A percentile compares a stretch with the other conserved stretches of the same genome.
These are phyloP conservation scores for Ceratobasidium sp. DNA, from an alignment of 1,284 basidiomycete genomes.

Conservation along the genomic window DNA sequence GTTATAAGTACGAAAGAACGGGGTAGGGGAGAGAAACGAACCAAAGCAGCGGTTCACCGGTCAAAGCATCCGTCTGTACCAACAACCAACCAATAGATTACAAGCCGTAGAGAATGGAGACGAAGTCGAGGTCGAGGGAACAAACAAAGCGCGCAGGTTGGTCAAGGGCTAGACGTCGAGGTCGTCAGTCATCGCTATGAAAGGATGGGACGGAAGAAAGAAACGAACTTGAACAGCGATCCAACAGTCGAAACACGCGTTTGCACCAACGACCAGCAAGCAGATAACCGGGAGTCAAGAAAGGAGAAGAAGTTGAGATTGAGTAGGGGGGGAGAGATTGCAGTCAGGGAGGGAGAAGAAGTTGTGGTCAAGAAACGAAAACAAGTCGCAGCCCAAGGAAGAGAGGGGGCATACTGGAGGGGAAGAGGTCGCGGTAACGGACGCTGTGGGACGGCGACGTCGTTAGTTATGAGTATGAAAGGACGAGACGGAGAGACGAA, in stretches of 20 bases:
- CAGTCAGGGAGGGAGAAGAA: too few relatives aligned
- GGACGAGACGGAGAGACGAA: conserved; percentile 33
- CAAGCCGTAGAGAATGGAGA: background rate
- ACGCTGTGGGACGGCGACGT: conserved; percentile 43
- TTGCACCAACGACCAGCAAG: too few relatives aligned
- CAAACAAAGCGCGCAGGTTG: background rate
- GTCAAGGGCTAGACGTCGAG: background rate
- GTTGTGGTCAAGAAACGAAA: too few relatives aligned
- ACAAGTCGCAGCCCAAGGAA: too few relatives aligned
- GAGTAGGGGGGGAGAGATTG: too few relatives aligned
- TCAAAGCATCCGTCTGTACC: background rate
- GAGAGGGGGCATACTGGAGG: background rate
- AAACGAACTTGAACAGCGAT: background rate
- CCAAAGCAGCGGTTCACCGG: background rate
- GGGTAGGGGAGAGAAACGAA: background rate
- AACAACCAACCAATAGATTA: background rate
- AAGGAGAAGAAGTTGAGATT: too few relatives aligned
- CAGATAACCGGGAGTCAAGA: too few relatives aligned
- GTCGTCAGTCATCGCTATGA: background rate
- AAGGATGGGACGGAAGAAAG: background rate
- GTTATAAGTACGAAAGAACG: background rate
- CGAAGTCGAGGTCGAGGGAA: background rate
- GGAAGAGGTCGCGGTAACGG: conserved; percentile 30
- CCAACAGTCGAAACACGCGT: background rate
- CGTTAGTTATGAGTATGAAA: conserved; percentile 45